A percentile compares a stretch with the other conserved stretches of the same genome.
These are phyloP conservation scores for Pyrenochaeta sp. DNA, from an alignment of 2,329 filamentous ascomycete species.

Conservation along the genomic window DNA sequence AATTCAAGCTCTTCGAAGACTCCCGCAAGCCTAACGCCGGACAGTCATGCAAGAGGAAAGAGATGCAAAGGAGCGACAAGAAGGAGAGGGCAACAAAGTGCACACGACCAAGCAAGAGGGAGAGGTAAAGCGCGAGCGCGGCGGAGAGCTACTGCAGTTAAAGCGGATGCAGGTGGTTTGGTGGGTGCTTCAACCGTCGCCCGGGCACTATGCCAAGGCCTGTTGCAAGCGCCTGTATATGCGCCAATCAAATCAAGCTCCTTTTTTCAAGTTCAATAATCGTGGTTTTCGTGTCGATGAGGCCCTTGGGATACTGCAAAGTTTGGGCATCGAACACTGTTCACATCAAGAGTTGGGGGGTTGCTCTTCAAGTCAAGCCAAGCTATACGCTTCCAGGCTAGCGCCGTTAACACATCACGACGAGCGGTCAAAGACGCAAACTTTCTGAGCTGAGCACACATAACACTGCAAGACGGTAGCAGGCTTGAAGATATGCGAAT, in stretches of 20 bases:
- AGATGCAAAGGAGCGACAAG: slow-evolving; percentile 52
- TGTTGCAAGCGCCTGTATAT: slow-evolving; percentile 19
- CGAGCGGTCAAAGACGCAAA: slow-evolving; percentile 3
- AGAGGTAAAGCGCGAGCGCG: slow-evolving; percentile 26
- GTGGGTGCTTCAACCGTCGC: slow-evolving; percentile 22
- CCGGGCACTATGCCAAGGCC: slow-evolving; percentile 20
- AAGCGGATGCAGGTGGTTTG: slow-evolving; percentile 21
- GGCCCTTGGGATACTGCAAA: not conserved
- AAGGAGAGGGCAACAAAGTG: slow-evolving; percentile 36
- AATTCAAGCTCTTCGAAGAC: slow-evolving; percentile 34
- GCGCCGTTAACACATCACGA: slow-evolving; percentile 4
- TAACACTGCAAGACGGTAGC: not conserved
- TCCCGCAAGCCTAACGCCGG: slow-evolving; percentile 38
- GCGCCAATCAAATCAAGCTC: slow-evolving; percentile 11
- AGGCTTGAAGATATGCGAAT: slow-evolving; percentile 17
- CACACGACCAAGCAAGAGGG: slow-evolving; percentile 32
- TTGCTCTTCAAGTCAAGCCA: slow-evolving; percentile 6
- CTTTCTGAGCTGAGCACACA: not conserved
- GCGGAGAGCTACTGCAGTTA: slow-evolving; percentile 21
- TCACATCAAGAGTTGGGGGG: slow-evolving; percentile 8
- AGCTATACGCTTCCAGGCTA: slow-evolving; percentile 11
- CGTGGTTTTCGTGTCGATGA: no score
- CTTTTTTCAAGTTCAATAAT: no score
- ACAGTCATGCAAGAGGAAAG: slow-evolving; percentile 47
- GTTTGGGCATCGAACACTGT: not conserved